A percentile compares a stretch with the other conserved stretches of the same genome.
phyloP scores from a whole-genome alignment of 108 stramenopile genomes.

The Cyclotella baltica region DNA sequence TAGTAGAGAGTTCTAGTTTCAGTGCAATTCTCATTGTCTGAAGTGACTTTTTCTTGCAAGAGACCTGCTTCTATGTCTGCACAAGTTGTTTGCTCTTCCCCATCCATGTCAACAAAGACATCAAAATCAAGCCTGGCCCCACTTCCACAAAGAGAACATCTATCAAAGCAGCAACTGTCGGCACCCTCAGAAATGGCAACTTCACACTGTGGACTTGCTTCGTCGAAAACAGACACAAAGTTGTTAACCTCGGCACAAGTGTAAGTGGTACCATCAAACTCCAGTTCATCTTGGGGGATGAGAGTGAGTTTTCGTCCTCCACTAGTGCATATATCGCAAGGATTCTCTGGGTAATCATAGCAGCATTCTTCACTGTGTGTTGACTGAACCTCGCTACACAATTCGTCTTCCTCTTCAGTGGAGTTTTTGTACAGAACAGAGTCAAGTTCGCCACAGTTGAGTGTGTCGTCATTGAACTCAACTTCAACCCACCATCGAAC shows the following conservation, averaged over 20 bases:
- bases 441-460: slow-evolving; percentile 53
- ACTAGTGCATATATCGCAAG: slow-evolving; percentile 44
- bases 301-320: slow-evolving; percentile 41
- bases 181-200: slow-evolving; percentile 23
- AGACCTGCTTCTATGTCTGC: slow-evolving; percentile 40
- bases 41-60: slow-evolving; percentile 36
- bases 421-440: slow-evolving; percentile 36
- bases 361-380: slow-evolving; percentile 40
- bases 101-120: slow-evolving; percentile 42
- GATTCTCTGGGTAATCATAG: slow-evolving; percentile 44
- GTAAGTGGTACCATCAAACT: slow-evolving; percentile 40
- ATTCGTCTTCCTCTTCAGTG: slow-evolving; percentile 26
- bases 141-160: slow-evolving; percentile 51
- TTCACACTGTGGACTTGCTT: slow-evolving; percentile 36
- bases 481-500: slow-evolving; percentile 56
- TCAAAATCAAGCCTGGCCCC: slow-evolving; percentile 51
- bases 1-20: slow-evolving; percentile 36
- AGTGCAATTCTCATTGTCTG: slow-evolving; percentile 44
- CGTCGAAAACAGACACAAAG: slow-evolving; percentile 52
- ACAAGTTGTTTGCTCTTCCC: slow-evolving; percentile 33
- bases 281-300: slow-evolving; percentile 46
- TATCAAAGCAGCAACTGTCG: slow-evolving; percentile 48
- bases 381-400: slow-evolving; percentile 39
- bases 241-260: slow-evolving; percentile 55
- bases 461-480: slow-evolving; percentile 35